A percentile compares a stretch with the other conserved stretches of the same genome.
Conservation (phyloP, 768 basidiomycete species). For the Grammothele lineata region DNA sequence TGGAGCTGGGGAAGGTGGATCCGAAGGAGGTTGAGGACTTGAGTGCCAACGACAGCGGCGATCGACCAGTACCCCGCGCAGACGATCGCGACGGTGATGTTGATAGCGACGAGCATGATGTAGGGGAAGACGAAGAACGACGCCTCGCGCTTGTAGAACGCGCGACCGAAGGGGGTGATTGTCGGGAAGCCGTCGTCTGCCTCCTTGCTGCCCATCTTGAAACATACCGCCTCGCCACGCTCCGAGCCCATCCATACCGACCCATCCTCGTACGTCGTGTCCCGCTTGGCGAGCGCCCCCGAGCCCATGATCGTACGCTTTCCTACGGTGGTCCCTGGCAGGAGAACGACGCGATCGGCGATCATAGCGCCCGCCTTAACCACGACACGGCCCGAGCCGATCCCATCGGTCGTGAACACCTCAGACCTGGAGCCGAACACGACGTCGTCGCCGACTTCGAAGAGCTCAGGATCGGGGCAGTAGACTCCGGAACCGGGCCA, state of each 20-base stretch:
- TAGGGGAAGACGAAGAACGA: slow-evolving; percentile 41
- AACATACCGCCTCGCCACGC: slow-evolving; percentile 32
- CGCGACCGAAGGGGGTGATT: slow-evolving; percentile 39
- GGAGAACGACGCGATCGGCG: slow-evolving; percentile 44
- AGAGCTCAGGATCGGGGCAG: slow-evolving; percentile 44
- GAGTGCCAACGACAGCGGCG: slow-evolving; percentile 36
- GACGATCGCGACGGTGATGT: slow-evolving; percentile 34
- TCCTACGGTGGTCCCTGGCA: slow-evolving; percentile 40
- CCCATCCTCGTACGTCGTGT: slow-evolving; percentile 37
- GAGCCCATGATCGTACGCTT: slow-evolving; percentile 42
- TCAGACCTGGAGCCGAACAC: slow-evolving; percentile 45
- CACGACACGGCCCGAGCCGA: slow-evolving; percentile 36
- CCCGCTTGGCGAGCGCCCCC: slow-evolving; percentile 39
- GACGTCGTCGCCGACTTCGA: slow-evolving; percentile 47
- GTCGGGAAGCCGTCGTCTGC: slow-evolving; percentile 15
- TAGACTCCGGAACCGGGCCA: slow-evolving; percentile 46
- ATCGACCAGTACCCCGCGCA: slow-evolving; percentile 42
- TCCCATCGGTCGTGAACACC: slow-evolving; percentile 40
- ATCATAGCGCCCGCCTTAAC: slow-evolving; percentile 46
- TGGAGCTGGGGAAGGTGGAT: slow-evolving; percentile 29
- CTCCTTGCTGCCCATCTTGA: slow-evolving; percentile 12
- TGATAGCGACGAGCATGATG: slow-evolving; percentile 31
- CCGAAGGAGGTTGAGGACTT: slow-evolving; percentile 34
- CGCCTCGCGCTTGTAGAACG: slow-evolving; percentile 39
- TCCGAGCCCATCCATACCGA: slow-evolving; percentile 47